Evolutionary conservation across 1,284 basidiomycete species (phyloP).

Genomic region (Cystobasidium slooffiae): DNA sequence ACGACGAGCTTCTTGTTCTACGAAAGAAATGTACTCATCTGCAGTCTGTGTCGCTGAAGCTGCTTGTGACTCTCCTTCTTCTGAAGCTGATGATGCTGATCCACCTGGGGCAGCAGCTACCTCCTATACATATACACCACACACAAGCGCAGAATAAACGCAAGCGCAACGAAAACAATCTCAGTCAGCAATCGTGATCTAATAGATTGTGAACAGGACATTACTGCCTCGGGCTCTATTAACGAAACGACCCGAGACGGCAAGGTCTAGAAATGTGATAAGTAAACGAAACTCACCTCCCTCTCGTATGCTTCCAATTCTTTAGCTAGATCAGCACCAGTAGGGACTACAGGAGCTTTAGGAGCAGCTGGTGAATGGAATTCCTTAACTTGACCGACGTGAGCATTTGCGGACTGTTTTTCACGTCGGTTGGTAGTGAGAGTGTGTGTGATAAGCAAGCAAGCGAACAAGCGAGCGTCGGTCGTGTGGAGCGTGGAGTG

Average conservation of each 20-base stretch:
- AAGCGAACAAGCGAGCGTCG: no score
- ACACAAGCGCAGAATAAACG: neutral
- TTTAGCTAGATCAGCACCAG: conserved; percentile 57
- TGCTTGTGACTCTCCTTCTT: conserved; percentile 44
- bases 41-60: conserved; percentile 52
- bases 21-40: conserved; percentile 55
- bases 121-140: neutral
- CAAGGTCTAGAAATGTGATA: neutral
- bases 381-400: conserved; percentile 57
- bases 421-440: neutral
- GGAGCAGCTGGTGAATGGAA: conserved; percentile 58
- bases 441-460: no score
- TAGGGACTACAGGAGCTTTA: conserved; percentile 57
- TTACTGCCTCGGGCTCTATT: no score
- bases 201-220: no score
- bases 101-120: neutral
- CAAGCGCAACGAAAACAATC: no score
- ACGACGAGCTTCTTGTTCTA: conserved; percentile 56
- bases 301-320: conserved; percentile 58
- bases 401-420: conserved; percentile 54
- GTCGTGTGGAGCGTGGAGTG: no score
- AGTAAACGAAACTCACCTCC: conserved; percentile 50
- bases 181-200: no score
- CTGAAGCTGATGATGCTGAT: neutral
- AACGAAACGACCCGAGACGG: no score